phyloP scores from a whole-genome alignment of 768 basidiomycete genomes.

The Boletus rubroflammeus region DNA sequence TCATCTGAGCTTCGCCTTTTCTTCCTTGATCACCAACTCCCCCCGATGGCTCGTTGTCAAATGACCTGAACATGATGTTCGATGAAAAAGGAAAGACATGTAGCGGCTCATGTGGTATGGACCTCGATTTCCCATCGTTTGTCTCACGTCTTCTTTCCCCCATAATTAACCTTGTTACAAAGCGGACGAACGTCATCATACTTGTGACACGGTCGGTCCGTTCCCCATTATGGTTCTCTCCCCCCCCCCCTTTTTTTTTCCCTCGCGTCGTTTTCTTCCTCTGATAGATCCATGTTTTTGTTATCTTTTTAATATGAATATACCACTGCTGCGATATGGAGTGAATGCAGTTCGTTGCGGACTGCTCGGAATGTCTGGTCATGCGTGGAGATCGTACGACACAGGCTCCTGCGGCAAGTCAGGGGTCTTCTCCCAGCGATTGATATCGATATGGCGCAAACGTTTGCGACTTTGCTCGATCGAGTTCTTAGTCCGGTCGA shows the following conservation, averaged over 20 bases:
- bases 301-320: slow-evolving; percentile 20
- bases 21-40: slow-evolving; percentile 13
- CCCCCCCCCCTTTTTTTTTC: background rate
- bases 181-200: slow-evolving; percentile 12
- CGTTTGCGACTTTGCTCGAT: background rate
- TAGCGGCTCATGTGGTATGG: slow-evolving; percentile 29
- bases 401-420: background rate
- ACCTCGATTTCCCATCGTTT: slow-evolving; percentile 15
- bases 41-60: slow-evolving; percentile 9
- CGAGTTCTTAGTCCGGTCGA: background rate
- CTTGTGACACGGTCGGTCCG: slow-evolving; percentile 34
- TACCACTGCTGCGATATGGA: slow-evolving; percentile 3
- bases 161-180: slow-evolving; percentile 22
- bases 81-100: slow-evolving; percentile 13
- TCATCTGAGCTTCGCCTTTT: slow-evolving; percentile 23
- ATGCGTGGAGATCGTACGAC: background rate
- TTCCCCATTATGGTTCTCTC: slow-evolving; percentile 7
- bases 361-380: background rate
- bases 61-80: slow-evolving; percentile 4
- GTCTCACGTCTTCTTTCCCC: slow-evolving; percentile 17
- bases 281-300: slow-evolving; percentile 5
- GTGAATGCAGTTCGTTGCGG: background rate
- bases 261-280: background rate
- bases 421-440: background rate
- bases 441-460: background rate